These are phyloP conservation scores for Claviceps humidiphila DNA, from an alignment of 2,329 filamentous ascomycete genomes.

Conservation along the genomic window DNA sequence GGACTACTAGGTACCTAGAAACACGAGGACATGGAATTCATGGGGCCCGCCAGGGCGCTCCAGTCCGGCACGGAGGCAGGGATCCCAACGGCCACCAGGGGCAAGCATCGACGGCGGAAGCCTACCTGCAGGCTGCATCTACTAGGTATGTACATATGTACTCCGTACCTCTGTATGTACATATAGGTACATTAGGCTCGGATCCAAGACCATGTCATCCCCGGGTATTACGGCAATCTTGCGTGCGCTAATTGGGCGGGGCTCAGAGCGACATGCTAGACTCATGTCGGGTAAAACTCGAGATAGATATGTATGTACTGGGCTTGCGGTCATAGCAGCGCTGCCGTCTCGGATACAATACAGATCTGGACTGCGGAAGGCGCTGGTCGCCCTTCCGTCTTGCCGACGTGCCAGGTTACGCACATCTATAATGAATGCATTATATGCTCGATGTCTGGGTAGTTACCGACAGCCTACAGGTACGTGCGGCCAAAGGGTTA, in stretches of 20 bases:
- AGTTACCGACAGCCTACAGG: not conserved
- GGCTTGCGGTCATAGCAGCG: not conserved
- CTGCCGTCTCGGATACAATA: not conserved
- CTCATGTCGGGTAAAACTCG: not conserved
- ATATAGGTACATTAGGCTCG: not conserved
- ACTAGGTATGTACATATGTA: no score
- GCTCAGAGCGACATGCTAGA: not conserved
- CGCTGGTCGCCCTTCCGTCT: not conserved
- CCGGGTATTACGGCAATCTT: not conserved
- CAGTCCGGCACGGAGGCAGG: not conserved
- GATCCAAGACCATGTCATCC: not conserved
- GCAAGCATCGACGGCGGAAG: no score
- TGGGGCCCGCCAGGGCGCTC: not conserved
- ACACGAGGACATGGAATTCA: not conserved
- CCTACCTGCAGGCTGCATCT: no score
- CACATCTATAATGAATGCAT: not conserved
- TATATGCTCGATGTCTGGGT: no score
- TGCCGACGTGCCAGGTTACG: not conserved
- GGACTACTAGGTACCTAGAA: no score
- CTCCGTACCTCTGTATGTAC: no score
- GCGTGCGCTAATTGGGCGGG: not conserved
- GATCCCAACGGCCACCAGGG: not conserved
- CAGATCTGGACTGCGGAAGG: not conserved
- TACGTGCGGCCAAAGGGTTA: not conserved
- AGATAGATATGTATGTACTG: not conserved